Evolutionary conservation across 2,329 filamentous ascomycete species (phyloP), one percentile per base, ranked within the genome.

Genomic region (Botrytis cinerea): DNA sequence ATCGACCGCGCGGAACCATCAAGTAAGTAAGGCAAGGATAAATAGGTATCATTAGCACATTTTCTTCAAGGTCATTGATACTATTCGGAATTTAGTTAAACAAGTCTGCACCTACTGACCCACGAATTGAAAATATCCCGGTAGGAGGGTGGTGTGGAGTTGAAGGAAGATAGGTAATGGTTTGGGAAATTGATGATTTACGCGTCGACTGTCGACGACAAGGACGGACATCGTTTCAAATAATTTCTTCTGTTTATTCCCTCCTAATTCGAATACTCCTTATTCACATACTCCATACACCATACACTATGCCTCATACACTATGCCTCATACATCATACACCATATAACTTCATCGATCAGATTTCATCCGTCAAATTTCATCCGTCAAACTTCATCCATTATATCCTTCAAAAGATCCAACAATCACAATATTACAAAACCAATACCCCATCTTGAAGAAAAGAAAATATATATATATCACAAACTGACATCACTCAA

Each of bases 401-500:
- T 59, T 1, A 35, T 16, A 32, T n/a, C 14, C 25, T n/a, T 54
- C 25, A 16, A n/a, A 2, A 38, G 8, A 60, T 60, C 57, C 25
- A 16, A 59, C 9, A 32, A 60, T 60, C 18, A 60, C 18, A 38
- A 60, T 35, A 60, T 38, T 32, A 61, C 18, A 4, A 16, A 51
- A 57, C 7, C n/a, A 61, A 16, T 1, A 2, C 59, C 6, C 12
- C 20, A 38, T 25, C 25, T 14, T 2, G 2, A 22, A 12, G 12
- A 61, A 35, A 7, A 25, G 12, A 61, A n/a, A n/a, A 54, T 5
- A n/a, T 25, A 40, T 25, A 14, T 20, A 40, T 25, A 61, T 57
- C n/a, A 40, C 2, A 35, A 14, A 40, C 35, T 66, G 63, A 66
- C 63, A 66, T 66, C 63, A 66, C 28, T 18, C 32, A 66, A 66